Evolutionary conservation across 164 flowering plant genomes (phyloP).

Genomic region (Berberis vulgaris): DNA sequence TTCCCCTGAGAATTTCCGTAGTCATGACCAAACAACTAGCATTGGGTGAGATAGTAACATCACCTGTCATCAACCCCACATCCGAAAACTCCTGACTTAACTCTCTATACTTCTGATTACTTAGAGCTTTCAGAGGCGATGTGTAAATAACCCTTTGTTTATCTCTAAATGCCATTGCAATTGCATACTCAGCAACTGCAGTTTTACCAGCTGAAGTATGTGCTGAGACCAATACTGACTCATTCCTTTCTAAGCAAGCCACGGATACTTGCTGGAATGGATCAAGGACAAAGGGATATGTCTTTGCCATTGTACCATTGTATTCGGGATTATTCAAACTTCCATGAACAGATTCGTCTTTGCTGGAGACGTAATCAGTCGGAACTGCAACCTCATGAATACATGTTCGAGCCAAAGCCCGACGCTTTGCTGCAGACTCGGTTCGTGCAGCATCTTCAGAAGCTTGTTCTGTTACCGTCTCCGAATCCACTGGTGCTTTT

Average conservation of each 20-base stretch:
- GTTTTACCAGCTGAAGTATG: conserved; percentile 99
- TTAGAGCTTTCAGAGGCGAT: conserved; percentile 88
- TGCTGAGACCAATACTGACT: conserved; percentile 87
- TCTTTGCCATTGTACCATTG: conserved; percentile 68
- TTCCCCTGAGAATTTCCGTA: conserved; percentile 87
- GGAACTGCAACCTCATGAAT: conserved; percentile 97
- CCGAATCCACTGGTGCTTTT: conserved; percentile 15
- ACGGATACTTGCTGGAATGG: conserved; percentile 88
- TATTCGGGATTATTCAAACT: conserved; percentile 61
- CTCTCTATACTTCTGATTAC: conserved; percentile 96
- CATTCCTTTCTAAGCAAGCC: conserved; percentile 81
- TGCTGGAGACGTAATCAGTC: conserved; percentile 33
- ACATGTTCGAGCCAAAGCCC: conserved; percentile 46
- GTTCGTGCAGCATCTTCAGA: conserved; percentile 7
- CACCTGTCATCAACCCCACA: conserved; percentile 97
- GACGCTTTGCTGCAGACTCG: conserved; percentile 15
- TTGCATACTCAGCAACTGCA: conserved; percentile 93
- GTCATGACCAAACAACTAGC: conserved; percentile 97
- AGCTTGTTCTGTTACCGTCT: background rate
- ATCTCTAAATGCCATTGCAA: conserved; percentile 89
- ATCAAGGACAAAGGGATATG: conserved; percentile 67
- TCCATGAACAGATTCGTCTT: conserved; percentile 57
- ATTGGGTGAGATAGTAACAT: conserved; percentile 88
- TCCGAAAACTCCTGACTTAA: conserved; percentile 79
- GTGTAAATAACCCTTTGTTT: conserved; percentile 92